Evolutionary conservation across 2,329 filamentous ascomycete genomes (phyloP).

Genomic region (Magnaporthiopsis poae): DNA sequence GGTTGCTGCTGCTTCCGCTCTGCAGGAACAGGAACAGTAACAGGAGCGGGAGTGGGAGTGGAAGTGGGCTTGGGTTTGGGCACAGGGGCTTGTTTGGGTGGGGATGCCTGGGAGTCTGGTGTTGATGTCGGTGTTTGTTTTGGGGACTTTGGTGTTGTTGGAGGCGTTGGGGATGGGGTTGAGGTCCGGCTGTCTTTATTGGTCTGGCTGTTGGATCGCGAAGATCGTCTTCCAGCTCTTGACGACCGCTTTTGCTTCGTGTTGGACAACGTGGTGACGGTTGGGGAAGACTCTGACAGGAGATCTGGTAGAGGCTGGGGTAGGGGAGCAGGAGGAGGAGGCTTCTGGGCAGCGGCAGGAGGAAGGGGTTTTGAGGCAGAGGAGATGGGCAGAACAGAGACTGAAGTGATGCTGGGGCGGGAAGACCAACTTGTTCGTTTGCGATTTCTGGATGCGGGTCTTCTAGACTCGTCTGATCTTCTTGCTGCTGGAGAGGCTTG

Average conservation of each 20-base stretch:
- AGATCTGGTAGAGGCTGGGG: not conserved
- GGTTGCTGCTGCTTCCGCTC: not conserved
- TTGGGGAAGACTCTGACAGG: not conserved
- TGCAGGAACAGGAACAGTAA: not conserved
- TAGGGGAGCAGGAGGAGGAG: not conserved
- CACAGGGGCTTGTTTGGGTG: not conserved
- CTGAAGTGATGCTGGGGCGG: not conserved
- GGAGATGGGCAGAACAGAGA: not conserved
- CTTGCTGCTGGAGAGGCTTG: not conserved
- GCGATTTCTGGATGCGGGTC: not conserved
- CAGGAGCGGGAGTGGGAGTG: not conserved
- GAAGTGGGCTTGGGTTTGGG: not conserved
- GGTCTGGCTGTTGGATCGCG: not conserved
- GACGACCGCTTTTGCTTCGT: not conserved
- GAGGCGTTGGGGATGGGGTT: not conserved
- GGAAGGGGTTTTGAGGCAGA: not conserved
- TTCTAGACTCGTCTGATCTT: constrained; percentile 5
- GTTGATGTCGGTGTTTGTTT: not conserved
- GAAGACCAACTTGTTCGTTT: constrained; percentile 5
- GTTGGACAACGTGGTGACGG: not conserved
- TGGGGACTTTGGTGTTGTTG: not conserved
- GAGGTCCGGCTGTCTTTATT: not conserved
- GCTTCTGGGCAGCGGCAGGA: not conserved
- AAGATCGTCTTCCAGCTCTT: not conserved
- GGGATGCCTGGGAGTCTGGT: not conserved